phyloP scores from a whole-genome alignment of 371 early-diverging fungal species.

The Apophysomyces elegans region DNA sequence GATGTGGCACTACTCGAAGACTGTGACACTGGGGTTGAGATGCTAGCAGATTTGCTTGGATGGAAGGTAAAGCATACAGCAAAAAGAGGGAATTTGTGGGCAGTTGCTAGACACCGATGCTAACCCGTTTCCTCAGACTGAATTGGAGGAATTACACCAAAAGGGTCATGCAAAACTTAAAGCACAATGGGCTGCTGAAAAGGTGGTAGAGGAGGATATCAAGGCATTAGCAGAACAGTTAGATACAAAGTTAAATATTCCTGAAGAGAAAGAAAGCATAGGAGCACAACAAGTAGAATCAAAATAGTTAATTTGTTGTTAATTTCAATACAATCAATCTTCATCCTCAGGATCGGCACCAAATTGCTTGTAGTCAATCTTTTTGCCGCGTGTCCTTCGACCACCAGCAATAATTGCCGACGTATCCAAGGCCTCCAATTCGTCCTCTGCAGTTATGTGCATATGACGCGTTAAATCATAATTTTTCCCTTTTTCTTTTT shows the following conservation, averaged over 20 bases:
- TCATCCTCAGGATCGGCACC: slow-evolving; percentile 67
- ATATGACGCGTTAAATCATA: background rate
- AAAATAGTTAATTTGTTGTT: background rate
- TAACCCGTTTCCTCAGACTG: slow-evolving; percentile 29
- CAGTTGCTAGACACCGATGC: too few relatives aligned
- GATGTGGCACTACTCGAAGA: slow-evolving; percentile 79
- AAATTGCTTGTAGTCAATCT: slow-evolving; percentile 72
- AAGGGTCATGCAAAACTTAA: slow-evolving; percentile 49
- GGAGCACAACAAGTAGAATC: slow-evolving; percentile 2
- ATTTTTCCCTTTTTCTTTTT: background rate
- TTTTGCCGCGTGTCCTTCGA: slow-evolving; percentile 73
- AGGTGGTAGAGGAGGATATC: slow-evolving; percentile 36
- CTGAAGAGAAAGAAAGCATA: slow-evolving; percentile 21
- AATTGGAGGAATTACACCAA: slow-evolving; percentile 35
- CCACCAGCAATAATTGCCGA: slow-evolving; percentile 65
- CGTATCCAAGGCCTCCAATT: slow-evolving; percentile 64
- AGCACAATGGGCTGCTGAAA: slow-evolving; percentile 50
- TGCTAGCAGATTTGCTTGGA: slow-evolving; percentile 50
- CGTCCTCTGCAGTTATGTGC: slow-evolving; percentile 46
- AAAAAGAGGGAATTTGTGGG: background rate
- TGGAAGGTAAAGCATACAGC: slow-evolving; percentile 41
- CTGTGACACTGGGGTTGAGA: slow-evolving; percentile 81
- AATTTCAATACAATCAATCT: background rate
- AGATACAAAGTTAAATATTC: slow-evolving; percentile 35
- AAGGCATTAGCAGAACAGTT: slow-evolving; percentile 35